Evolutionary conservation across 768 basidiomycete genomes (phyloP).

Genomic region (Hortiboletus flavorubellus): DNA sequence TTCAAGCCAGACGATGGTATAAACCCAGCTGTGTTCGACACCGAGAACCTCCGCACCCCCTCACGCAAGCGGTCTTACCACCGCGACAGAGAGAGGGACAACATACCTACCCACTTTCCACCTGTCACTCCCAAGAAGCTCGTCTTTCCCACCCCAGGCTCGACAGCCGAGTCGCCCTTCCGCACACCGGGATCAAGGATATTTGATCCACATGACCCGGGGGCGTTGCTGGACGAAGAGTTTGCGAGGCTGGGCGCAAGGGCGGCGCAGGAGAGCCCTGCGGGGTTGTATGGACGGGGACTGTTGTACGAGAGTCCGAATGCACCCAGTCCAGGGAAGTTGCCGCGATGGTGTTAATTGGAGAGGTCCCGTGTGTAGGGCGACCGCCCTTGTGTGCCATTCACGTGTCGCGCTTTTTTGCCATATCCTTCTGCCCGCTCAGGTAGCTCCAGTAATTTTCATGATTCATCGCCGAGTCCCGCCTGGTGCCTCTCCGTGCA

Average conservation of each 20-base stretch:
- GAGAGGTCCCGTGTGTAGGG: neutral
- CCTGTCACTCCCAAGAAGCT: conserved; percentile 46
- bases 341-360: conserved; percentile 48
- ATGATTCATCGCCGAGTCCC: neutral
- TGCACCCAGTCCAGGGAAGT: conserved; percentile 51
- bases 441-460: neutral
- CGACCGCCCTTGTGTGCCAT: neutral
- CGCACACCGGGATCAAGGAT: conserved; percentile 48
- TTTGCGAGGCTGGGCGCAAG: conserved; percentile 48
- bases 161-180: conserved; percentile 40
- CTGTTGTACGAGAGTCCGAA: conserved; percentile 77
- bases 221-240: conserved; percentile 68
- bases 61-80: conserved; percentile 39
- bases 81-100: conserved; percentile 23
- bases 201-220: conserved; percentile 72
- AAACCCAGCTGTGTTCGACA: conserved; percentile 36
- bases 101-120: conserved; percentile 22
- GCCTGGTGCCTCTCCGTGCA: neutral
- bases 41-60: conserved; percentile 43
- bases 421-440: neutral
- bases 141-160: conserved; percentile 30
- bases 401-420: neutral
- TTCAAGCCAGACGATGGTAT: conserved; percentile 30
- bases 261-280: conserved; percentile 56
- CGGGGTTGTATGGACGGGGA: conserved; percentile 58